A percentile compares a stretch with the other conserved stretches of the same genome.
Conservation (phyloP, 768 basidiomycete genomes). For the Trametes cubensis region DNA sequence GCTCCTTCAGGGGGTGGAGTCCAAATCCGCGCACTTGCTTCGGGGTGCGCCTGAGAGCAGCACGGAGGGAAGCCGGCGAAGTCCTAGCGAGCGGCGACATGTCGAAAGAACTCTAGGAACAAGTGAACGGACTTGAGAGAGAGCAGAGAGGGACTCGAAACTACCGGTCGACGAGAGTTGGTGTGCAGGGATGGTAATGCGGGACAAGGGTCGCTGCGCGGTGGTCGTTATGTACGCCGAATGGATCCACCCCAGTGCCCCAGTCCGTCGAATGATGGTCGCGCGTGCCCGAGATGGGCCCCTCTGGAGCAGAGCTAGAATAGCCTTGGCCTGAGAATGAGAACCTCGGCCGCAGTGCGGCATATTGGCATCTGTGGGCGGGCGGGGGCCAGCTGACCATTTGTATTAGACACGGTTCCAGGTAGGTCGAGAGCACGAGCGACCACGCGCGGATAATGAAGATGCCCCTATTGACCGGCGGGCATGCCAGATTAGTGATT, state of each 20-base stretch:
- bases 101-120: not conserved
- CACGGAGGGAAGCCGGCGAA: slow-evolving; percentile 15
- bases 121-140: not conserved
- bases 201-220: not conserved
- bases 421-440: slow-evolving; percentile 18
- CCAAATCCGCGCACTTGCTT: slow-evolving; percentile 14
- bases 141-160: not conserved
- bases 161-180: not conserved
- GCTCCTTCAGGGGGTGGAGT: slow-evolving; percentile 15
- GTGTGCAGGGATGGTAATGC: slow-evolving; percentile 7
- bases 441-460: not conserved
- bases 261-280: slow-evolving; percentile 8
- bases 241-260: not conserved
- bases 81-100: slow-evolving; percentile 21
- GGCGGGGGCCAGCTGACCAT: slow-evolving; percentile 14
- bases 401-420: slow-evolving; percentile 13
- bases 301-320: slow-evolving; percentile 23
- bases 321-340: slow-evolving; percentile 21
- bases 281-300: slow-evolving; percentile 3
- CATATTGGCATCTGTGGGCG: slow-evolving; percentile 3
- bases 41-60: slow-evolving; percentile 16
- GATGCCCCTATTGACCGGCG: not conserved
- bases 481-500: too few species aligned
- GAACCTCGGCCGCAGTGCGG: not conserved
- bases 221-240: slow-evolving; percentile 15